Base-by-base conservation (phyloP, 352 stramenopile genomes). In the Globisporangium echinulatum region DNA sequence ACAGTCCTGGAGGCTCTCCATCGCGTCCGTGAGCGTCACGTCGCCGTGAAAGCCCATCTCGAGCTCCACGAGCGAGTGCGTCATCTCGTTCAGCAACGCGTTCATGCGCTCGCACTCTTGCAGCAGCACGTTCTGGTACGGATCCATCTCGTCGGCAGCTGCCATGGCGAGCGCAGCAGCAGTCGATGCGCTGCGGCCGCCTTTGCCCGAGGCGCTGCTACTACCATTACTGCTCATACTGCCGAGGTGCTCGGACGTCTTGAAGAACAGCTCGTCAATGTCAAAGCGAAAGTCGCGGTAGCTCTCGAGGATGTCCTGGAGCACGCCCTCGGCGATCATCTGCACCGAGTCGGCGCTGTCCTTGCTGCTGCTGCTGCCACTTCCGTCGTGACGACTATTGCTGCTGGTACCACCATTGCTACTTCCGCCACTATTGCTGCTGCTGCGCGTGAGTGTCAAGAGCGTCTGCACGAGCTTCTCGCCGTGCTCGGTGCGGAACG, bases 21-120 rank as follows among this genome's bases (percentile, higher is more conserved):
- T 96, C 4, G 63, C 61, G 44, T 94, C 84, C 0, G 87, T 96
- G 57, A 97, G 82, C 17, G 86, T 96, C 7, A 97, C 67, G 25
- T 97, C 90, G 9, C 90, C 90, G 17, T 80, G 81, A 57, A 97
- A 96, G 1, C 81, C 88, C 59, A 94, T 69, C 67, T 96, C 89
- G 5, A 97, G 58, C 59, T 96, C 86, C 7, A 87, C 59, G 6
- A 97, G 61, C 7, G 81, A 89, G 19, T 68, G 65, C 1, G 84
- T 87, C 69, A 97, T 96, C 58, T 77, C 69, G 5, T 77, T 60
- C 15, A 97, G 62, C 33, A 97, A 59, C 33, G 62, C 17, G 58
- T 97, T 97, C 79, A 97, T 94, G 17, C 75, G 79, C 58, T 96
- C 88, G 49, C 85, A 96, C 62, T 97, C 90, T 65, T 97, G 90